Evolutionary conservation across 2,329 filamentous ascomycete genomes (phyloP), one percentile per base, ranked within the genome.

Genomic region (Corynespora cassiicola): DNA sequence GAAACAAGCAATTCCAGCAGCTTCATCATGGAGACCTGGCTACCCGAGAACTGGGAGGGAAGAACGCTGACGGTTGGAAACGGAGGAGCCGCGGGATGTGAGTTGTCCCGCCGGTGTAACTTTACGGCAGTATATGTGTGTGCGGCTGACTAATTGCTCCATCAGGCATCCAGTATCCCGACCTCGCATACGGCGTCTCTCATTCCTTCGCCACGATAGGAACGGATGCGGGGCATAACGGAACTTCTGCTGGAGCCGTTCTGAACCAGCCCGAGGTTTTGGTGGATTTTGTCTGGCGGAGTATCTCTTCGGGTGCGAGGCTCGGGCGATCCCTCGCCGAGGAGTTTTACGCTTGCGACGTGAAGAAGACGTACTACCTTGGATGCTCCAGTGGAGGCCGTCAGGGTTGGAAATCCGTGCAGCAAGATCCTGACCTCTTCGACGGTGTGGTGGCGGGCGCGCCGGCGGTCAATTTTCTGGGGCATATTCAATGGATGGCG

Each of bases 201-300:
- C 52, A 61, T 22, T 64, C 65, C 4, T 70, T 69, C 32, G 65
- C 66, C 2, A 52, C 56, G 6, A 60, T 69, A 1, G 59, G 60
- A 12, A 57, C 56, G 3, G 66, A 71, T 39, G 64, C 45, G n/a
- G 68, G 68, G 6, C 66, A 70, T 43, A 67, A 69, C 31, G 66
- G 68, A 7, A 65, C 63, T 6, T 68, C 65, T 2, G 74, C 71
- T 10, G 45, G 57, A 16, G 59, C 70, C 3, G 75, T 77, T 39
- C 69, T 71, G 31, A 58, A 68, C 11, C 70, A 73, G 15, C 62
- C 66, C 1, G 72, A 75, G 17, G 66, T 75, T 2, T 43, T 75
- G 2, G 60, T 65, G 21, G 75, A 77, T 46, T 77, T 74, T 43
- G 68, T 67, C 7, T 76, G 69, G 40, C 63, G 70, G 10, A 64